phyloP scores from a whole-genome alignment of 192 early-diverging fungal species.

The Fimicolochytrium jonesii region DNA sequence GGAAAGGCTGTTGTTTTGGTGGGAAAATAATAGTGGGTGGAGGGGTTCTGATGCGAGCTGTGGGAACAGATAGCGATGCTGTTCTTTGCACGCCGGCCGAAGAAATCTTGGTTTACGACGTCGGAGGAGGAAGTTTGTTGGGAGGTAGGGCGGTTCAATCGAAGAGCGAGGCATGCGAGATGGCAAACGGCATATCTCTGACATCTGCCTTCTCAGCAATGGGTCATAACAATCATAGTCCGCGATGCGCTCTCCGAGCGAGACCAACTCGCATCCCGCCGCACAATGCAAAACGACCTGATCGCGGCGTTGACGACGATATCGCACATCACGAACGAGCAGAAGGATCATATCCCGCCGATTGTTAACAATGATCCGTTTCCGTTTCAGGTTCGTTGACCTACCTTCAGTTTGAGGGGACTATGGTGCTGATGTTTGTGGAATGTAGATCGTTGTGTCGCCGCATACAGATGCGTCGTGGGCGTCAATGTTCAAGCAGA shows the following conservation, averaged over 20 bases:
- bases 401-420: background rate
- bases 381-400: conserved; percentile 43
- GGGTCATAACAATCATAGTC: conserved; percentile 27
- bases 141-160: conserved; percentile 43
- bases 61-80: conserved; percentile 23
- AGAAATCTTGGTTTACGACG: conserved; percentile 39
- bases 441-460: conserved; percentile 17
- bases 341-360: conserved; percentile 42
- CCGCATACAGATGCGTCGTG: conserved; percentile 17
- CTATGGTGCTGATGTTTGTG: background rate
- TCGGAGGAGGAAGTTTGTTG: conserved; percentile 31
- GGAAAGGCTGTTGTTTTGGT: too few species aligned
- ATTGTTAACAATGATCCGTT: conserved; percentile 39
- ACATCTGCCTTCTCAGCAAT: conserved; percentile 23
- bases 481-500: conserved; percentile 26
- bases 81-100: conserved; percentile 34
- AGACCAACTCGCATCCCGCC: conserved; percentile 34
- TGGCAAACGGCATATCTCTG: background rate
- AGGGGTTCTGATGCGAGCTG: too few species aligned
- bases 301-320: conserved; percentile 23
- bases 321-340: conserved; percentile 32
- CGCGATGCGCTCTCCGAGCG: conserved; percentile 30
- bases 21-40: too few species aligned
- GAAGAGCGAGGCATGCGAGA: too few species aligned
- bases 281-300: conserved; percentile 28